Evolutionary conservation across 164 flowering plant species (phyloP), one percentile per base, ranked within the genome.

Genomic region (Umbilicus rupestris): DNA sequence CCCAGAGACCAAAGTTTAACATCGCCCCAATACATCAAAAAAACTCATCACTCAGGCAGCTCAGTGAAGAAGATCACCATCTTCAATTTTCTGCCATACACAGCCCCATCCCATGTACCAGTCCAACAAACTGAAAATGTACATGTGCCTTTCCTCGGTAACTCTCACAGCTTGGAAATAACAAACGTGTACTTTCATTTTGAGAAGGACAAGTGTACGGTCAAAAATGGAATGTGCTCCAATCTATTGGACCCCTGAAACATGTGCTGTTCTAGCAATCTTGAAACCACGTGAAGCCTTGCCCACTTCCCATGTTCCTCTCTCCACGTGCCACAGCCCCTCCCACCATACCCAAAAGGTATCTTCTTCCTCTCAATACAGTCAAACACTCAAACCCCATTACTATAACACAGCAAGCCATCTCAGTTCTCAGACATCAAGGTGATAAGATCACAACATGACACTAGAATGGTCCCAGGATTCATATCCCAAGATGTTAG

Each of bases 401-500:
- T n/a, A n/a, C n/a, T n/a, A n/a, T n/a, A n/a, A n/a, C n/a, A n/a
- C n/a, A n/a, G n/a, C n/a, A n/a, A n/a, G n/a, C n/a, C n/a, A n/a
- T n/a, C n/a, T n/a, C n/a, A n/a, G n/a, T n/a, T 52, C 58, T 10
- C 58, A 22, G 58, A 52, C 58, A 52, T 52, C 15, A 52, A 47
- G 30, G 60, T 11, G 60, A 55, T 55, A 55, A 55, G 60, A 55
- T 55, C 60, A n/a, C n/a, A n/a, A n/a, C n/a, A n/a, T n/a, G n/a
- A 55, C 60, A 55, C 60, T 14, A 74, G 41, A 73, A 77, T 50
- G 78, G 80, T 30, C 76, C 70, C 68, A 70, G 62, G 39, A 46
- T 68, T 14, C 19, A 63, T 16, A 72, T 66, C 72, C 60, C 16
- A 28, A 28, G 17, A 28, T 55, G 35, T 16, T 24, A 22, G 14